Conservation (phyloP, 371 early-diverging fungal genomes). For the Haplosporangium sp. region DNA sequence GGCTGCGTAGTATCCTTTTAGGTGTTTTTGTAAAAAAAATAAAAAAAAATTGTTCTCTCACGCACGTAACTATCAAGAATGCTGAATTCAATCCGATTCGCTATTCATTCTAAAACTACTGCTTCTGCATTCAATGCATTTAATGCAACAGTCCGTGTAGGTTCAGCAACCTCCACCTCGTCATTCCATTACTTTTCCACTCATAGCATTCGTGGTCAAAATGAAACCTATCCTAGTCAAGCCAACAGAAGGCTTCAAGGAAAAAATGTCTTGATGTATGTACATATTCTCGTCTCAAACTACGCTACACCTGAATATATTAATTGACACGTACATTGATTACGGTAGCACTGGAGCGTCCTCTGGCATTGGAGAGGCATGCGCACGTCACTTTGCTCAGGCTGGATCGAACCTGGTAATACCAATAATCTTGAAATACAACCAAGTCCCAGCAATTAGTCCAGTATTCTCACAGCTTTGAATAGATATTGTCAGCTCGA, state of each 20-base stretch:
- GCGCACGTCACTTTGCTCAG: constrained; percentile 88
- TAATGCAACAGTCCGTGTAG: neutral
- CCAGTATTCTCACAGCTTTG: too few species aligned
- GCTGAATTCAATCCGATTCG: neutral
- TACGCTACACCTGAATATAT: too few species aligned
- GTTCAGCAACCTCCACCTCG: neutral
- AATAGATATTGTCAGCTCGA: constrained; percentile 82
- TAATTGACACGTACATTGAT: too few species aligned
- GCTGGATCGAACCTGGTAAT: constrained; percentile 81
- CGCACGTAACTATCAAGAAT: neutral
- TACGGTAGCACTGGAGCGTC: constrained; percentile 88
- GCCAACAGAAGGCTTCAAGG: constrained; percentile 53
- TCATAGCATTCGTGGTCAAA: neutral
- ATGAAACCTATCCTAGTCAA: neutral
- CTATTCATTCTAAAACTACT: neutral
- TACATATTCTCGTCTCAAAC: too few species aligned
- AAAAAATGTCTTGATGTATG: constrained; percentile 61
- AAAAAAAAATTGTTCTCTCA: too few species aligned
- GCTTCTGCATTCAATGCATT: neutral
- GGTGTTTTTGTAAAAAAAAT: too few species aligned
- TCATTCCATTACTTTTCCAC: neutral
- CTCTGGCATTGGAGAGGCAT: constrained; percentile 91
- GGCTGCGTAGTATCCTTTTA: too few species aligned
- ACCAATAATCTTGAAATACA: too few species aligned
- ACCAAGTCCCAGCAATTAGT: too few species aligned